These are phyloP conservation scores for Eucalyptus melliodora DNA, from an alignment of 345 rosid genomes.

Conservation along the genomic window DNA sequence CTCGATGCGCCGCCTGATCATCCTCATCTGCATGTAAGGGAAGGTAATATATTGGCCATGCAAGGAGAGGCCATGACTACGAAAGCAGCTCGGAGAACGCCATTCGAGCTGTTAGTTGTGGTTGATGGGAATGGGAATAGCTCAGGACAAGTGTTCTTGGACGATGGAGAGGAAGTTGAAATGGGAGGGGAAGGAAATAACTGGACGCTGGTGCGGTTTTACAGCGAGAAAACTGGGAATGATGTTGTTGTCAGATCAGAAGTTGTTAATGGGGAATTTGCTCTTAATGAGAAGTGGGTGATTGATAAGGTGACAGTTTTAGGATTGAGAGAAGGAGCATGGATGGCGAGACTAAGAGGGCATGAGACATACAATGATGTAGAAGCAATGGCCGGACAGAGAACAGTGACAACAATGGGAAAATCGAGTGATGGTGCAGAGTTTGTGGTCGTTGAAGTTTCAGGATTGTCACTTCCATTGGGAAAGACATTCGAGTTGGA, in stretches of 20 bases:
- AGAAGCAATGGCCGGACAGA: neutral
- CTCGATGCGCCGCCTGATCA: slow-evolving; percentile 43
- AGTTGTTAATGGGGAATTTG: slow-evolving; percentile 38
- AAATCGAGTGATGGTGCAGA: neutral
- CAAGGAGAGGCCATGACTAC: slow-evolving; percentile 68
- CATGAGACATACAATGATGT: slow-evolving; percentile 3
- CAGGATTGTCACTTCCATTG: slow-evolving; percentile 8
- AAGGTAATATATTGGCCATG: slow-evolving; percentile 55
- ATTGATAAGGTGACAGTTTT: slow-evolving; percentile 36
- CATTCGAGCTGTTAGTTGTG: slow-evolving; percentile 39
- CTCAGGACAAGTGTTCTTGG: slow-evolving; percentile 44
- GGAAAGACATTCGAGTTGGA: slow-evolving; percentile 35
- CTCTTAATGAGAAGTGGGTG: slow-evolving; percentile 31
- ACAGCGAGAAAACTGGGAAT: slow-evolving; percentile 6
- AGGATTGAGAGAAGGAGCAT: slow-evolving; percentile 15
- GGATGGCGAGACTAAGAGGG: neutral
- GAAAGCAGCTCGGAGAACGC: slow-evolving; percentile 29
- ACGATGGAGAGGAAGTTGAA: slow-evolving; percentile 41
- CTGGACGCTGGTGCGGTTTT: slow-evolving; percentile 39
- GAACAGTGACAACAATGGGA: neutral
- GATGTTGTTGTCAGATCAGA: slow-evolving; percentile 15
- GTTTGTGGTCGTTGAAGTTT: neutral
- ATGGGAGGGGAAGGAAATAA: slow-evolving; percentile 32
- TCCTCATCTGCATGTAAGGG: slow-evolving; percentile 47
- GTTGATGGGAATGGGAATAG: slow-evolving; percentile 22